Evolutionary conservation across 257 asterid genomes (phyloP), one percentile per base, ranked within the genome.

Genomic region (Nemophila menziesii): DNA sequence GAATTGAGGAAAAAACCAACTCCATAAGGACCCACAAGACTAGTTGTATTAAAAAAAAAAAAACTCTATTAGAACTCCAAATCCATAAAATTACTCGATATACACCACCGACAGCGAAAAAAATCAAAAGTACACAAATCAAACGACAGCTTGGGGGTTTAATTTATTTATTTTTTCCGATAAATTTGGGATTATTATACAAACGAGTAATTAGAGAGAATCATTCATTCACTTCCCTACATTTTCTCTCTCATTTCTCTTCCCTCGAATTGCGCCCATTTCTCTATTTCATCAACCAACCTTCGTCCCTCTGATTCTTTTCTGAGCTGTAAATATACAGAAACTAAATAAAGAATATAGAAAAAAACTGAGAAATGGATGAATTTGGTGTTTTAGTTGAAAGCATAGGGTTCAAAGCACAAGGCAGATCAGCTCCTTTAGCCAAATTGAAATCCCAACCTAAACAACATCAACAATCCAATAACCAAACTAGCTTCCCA

Each of bases 341-440:
- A 24, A 9, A 24, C 4, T 4, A 4, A 24, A 24, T 4, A 24
- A 20, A 36, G 39, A 12, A 33, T 52, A 1, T 51, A 61, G 13
- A 27, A 37, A 7, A n/a, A 18, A 39, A 18, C 23, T 23, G 1
- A 5, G 52, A 46, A 11, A 86, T 86, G 96, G 94, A 86, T 45
- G 79, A 74, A 65, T 82, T 86, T 49, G 94, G 92, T 22, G 94
- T 82, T 26, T 60, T 79, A 72, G 86, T 79, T 37, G 86, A 86
- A 77, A 74, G 92, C 56, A 71, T 68, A 23, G 96, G 96, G 20
- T 73, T 74, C 77, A 82, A 72, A 56, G 72, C 86, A 51, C 72
- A 77, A 4, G 80, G 77, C 1, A 78, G 71, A 62, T 70, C 92
- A 49, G 70, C 84, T 16, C 93, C 96, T 4, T 63, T 82, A 79